Conservation (phyloP, 2,329 filamentous ascomycete genomes). For the Microcyclospora pomicola region DNA sequence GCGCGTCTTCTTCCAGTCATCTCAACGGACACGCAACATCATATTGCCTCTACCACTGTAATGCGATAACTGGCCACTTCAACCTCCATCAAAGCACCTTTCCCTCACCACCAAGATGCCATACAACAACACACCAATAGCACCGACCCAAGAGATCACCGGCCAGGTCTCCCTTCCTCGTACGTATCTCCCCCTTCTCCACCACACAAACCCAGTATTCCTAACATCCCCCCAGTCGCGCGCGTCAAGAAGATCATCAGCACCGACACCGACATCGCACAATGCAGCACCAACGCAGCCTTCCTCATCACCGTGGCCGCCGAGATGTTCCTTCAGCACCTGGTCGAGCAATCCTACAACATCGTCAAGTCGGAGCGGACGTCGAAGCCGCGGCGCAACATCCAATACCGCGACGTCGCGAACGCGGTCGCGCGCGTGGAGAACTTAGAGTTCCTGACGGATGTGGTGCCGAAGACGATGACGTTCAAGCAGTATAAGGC, state of each 20-base stretch:
- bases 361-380: conserved; percentile 69
- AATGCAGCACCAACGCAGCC: conserved; percentile 85
- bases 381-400: conserved; percentile 70
- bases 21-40: too few species aligned
- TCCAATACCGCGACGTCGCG: conserved; percentile 91
- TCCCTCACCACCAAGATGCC: conserved; percentile 46
- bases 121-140: conserved; percentile 75
- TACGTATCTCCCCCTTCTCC: conserved; percentile 34
- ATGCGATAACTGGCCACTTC: too few species aligned
- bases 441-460: conserved; percentile 86
- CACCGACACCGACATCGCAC: conserved; percentile 69
- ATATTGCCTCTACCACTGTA: too few species aligned
- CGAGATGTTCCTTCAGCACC: conserved; percentile 90
- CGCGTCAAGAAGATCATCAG: conserved; percentile 92
- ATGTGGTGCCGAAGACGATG: conserved; percentile 77
- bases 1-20: too few species aligned
- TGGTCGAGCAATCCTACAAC: conserved; percentile 71
- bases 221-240: conserved; percentile 49
- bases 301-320: conserved; percentile 90
- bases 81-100: too few species aligned
- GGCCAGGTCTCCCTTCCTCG: conserved; percentile 74
- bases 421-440: conserved; percentile 77
- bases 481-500: conserved; percentile 69
- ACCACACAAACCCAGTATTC: neutral
- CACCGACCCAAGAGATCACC: conserved; percentile 66